phyloP scores from a whole-genome alignment of 2,329 filamentous ascomycete species.

The Xylariaceae sp. region DNA sequence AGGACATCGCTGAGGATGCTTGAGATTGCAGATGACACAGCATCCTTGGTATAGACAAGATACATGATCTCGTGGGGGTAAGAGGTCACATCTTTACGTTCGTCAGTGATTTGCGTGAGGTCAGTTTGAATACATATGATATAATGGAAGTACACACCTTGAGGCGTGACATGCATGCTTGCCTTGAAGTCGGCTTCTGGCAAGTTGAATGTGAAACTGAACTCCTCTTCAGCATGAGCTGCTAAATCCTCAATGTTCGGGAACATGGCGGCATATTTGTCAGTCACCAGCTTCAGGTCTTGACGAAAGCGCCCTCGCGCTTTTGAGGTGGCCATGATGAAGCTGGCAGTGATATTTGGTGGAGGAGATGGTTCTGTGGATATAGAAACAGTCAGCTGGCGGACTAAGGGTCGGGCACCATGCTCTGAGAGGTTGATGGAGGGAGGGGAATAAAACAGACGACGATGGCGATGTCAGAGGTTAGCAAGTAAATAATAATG shows the following conservation, averaged over 20 bases:
- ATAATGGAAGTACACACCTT: slow-evolving; percentile 21
- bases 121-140: background rate
- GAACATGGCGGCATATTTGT: slow-evolving; percentile 5
- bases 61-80: slow-evolving; percentile 22
- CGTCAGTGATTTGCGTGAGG: too few relatives aligned
- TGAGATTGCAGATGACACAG: slow-evolving; percentile 15
- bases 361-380: too few relatives aligned
- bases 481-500: too few relatives aligned
- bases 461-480: too few relatives aligned
- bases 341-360: too few relatives aligned
- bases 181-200: slow-evolving; percentile 23
- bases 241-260: slow-evolving; percentile 46
- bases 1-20: slow-evolving; percentile 19
- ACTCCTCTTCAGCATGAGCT: slow-evolving; percentile 68
- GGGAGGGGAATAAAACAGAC: too few relatives aligned
- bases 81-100: slow-evolving; percentile 9
- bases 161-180: slow-evolving; percentile 33
- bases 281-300: slow-evolving; percentile 17
- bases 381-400: too few relatives aligned
- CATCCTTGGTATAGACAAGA: slow-evolving; percentile 20
- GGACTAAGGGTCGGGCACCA: too few relatives aligned
- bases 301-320: slow-evolving; percentile 14
- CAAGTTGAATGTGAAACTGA: slow-evolving; percentile 55
- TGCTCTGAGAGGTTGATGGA: too few relatives aligned
- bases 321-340: slow-evolving; percentile 17